phyloP scores from a whole-genome alignment of 257 asterid genomes.

The Solanum chaucha region DNA sequence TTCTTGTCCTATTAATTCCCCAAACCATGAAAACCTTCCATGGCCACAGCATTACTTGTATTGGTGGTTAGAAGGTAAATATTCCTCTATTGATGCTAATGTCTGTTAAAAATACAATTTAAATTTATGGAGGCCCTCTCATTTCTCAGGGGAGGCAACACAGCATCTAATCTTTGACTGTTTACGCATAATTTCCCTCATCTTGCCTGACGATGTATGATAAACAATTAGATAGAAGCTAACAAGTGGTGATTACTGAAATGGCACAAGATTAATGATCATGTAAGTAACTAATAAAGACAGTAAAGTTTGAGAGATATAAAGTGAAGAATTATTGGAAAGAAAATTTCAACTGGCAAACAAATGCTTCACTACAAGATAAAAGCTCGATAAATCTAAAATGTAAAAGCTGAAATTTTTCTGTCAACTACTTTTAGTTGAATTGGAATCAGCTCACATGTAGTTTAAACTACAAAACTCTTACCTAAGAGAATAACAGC shows the following conservation, averaged over 20 bases:
- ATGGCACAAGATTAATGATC: not conserved
- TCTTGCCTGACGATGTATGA: not conserved
- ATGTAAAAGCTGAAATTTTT: not conserved
- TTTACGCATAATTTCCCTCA: not conserved
- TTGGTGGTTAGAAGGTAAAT: not conserved
- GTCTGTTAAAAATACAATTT: too few relatives aligned
- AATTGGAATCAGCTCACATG: not conserved
- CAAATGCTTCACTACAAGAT: not conserved
- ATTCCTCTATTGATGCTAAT: not conserved
- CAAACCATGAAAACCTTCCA: not conserved
- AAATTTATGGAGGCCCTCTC: not conserved
- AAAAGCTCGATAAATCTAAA: not conserved
- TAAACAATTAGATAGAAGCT: not conserved
- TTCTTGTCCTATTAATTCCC: not conserved
- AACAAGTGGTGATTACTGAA: not conserved
- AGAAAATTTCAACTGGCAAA: not conserved
- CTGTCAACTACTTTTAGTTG: not conserved
- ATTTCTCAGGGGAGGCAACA: not conserved
- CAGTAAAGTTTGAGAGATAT: not conserved
- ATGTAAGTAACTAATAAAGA: not conserved
- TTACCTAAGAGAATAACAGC: conserved; percentile 14
- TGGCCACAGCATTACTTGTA: not conserved
- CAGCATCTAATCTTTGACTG: not conserved
- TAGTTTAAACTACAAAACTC: conserved; percentile 6
- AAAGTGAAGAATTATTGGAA: not conserved